Base-by-base conservation (phyloP, 75 land plant species). In the Picea glauca region DNA sequence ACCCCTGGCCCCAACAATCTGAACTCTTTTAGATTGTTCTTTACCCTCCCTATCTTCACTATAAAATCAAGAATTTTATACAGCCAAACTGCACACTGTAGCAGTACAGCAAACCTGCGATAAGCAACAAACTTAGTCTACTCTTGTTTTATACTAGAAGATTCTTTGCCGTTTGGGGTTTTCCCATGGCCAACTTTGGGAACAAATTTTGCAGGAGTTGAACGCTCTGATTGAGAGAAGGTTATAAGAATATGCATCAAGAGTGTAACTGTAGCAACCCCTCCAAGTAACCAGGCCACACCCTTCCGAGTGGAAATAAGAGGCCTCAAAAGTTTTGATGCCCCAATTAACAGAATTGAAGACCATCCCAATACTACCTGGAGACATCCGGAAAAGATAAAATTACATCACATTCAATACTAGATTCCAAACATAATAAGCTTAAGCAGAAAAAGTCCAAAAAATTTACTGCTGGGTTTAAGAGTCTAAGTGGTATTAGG, bases 211-310 rank as follows among this genome's bases (percentile, higher is more conserved):
- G 91, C 87, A 13, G 87, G 83, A 57, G 83, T 85, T 13, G 96
- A 91, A 23, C 96, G 91, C 77, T 94, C 96, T 33, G 96, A 82
- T 82, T 94, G 94, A 23, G 96, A 85, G 81, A 85, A 94, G 5
- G 74, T 21, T 58, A 94, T 87, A 63, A 92, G 83, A 54, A 90
- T 72, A 17, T 92, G 94, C 92, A 96, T 89, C 5, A 89, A 81
- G 4, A 86, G 56, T 12, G 91, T 84, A 21, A 93, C 87, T 26
- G 87, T 35, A 2, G 64, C 84, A 56, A 96, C 76, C 3, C 83
- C 86, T 35, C 80, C 79, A 1, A 83, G 80, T n/a, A 88, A 78
- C 70, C 89, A 81, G n/a, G 90, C 80, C 75, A 90, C 70, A 40
- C 97, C 99, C 68, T 85, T 90, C 93, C 88, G 86, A 32, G 93